Evolutionary conservation across 768 basidiomycete species (phyloP), one percentile per base, ranked within the genome.

Genomic region (Rhodosporidiobolus sp.): DNA sequence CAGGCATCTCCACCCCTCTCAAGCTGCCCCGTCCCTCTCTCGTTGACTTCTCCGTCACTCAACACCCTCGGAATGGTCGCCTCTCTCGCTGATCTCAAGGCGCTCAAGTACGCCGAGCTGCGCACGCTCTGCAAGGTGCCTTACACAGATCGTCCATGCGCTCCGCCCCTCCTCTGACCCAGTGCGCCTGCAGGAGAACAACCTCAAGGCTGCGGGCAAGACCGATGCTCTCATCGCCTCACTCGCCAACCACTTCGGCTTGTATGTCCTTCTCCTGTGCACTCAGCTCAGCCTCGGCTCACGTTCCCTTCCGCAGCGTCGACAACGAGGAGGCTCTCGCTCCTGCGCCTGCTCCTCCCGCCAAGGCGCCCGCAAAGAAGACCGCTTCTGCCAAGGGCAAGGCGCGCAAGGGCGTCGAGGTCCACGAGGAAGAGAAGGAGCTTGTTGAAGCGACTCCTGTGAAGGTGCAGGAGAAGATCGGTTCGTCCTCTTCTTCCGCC

Each of bases 141-240:
- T 30, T 10, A 1, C 30, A 17, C 20, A 14, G 14, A 26, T 7
- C 8, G 20, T 24, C n/a, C 16, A 6, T 11, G 45, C 45, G 56
- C 28, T 24, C 45, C n/a, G n/a, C n/a, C n/a, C n/a, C n/a, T n/a
- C n/a, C n/a, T 4, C 34, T 17, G 16, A 3, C 34, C 52, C 32
- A 34, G 19, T 6, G 10, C 19, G 22, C 38, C 32, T 22, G 22
- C 34, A 70, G 69, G 49, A 43, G n/a, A 34, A 58, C 50, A 10
- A 12, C 35, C 49, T 58, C 62, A 70, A 64, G 32, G 69, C 69
- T 0, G 32, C 28, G 24, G 55, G 62, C 63, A 70, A 70, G 69
- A 52, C 56, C 16, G 69, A 70, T 3, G 50, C 10, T 22, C 63
- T 70, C n/a, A 12, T 70, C 32, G 22, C 19, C 2, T 17, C 30